A percentile compares a stretch with the other conserved stretches of the same genome.
phyloP scores from a whole-genome alignment of 306 rosid genomes.

The Dicorynia guianensis region DNA sequence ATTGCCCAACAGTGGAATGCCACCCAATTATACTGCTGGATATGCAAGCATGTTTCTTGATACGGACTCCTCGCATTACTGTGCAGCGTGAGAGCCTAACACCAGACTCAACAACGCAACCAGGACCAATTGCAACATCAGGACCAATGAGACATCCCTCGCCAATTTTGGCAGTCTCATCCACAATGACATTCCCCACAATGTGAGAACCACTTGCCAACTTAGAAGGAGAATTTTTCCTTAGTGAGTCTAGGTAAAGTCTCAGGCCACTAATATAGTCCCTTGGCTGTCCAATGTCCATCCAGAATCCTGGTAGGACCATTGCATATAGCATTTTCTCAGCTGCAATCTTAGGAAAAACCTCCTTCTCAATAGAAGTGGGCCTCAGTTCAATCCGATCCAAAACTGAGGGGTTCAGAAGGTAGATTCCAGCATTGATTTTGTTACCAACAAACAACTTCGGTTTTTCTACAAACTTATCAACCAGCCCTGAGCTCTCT shows the following conservation, averaged over 20 bases:
- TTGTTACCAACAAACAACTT: constrained; percentile 97
- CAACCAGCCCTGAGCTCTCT: constrained; percentile 87
- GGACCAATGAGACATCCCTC: constrained; percentile 98
- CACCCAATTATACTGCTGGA: constrained; percentile 93
- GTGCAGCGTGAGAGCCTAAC: constrained; percentile 95
- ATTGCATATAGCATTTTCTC: constrained; percentile 88
- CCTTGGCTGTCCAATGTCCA: constrained; percentile 99
- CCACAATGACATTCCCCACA: constrained; percentile 90
- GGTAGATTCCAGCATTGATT: constrained; percentile 97
- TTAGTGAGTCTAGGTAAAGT: constrained; percentile 85
- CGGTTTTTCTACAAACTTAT: constrained; percentile 95
- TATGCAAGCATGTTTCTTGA: constrained; percentile 92
- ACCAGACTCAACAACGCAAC: constrained; percentile 87
- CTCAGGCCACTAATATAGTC: constrained; percentile 92
- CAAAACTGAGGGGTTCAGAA: constrained; percentile 87
- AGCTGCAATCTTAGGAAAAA: constrained; percentile 88
- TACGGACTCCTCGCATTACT: constrained; percentile 84
- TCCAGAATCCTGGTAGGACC: constrained; percentile 99
- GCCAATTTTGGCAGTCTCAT: constrained; percentile 86
- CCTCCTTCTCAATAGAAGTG: constrained; percentile 98
- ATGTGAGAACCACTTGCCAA: constrained; percentile 76
- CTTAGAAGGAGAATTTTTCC: constrained; percentile 77
- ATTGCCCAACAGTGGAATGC: constrained; percentile 95
- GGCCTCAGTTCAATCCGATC: constrained; percentile 91
- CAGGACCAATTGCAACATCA: constrained; percentile 96